Conservation (phyloP, 129 eudicot species). For the Flaveria bidentis region DNA sequence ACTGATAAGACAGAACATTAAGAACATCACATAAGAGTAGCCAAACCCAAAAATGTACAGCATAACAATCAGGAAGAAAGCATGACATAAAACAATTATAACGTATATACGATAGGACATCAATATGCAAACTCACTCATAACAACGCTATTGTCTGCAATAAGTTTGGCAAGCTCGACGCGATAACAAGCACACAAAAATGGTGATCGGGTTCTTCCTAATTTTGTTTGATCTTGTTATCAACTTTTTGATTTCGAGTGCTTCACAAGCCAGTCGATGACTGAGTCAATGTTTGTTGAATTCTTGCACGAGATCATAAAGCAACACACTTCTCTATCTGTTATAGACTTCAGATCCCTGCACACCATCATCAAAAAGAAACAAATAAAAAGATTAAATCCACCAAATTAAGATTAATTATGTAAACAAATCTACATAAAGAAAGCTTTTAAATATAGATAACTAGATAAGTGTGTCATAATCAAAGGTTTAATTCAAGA, state of each 20-base stretch:
- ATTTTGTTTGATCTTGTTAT: conserved; percentile 43
- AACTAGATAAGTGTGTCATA: neutral
- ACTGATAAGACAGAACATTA: neutral
- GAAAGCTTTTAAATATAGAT: neutral
- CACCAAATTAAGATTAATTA: conserved; percentile 71
- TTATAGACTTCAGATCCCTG: conserved; percentile 55
- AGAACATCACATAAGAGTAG: neutral
- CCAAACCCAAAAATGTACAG: conserved; percentile 3
- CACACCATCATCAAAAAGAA: conserved; percentile 54
- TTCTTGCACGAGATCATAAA: conserved; percentile 67
- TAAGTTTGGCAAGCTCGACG: conserved; percentile 25
- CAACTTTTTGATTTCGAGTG: conserved; percentile 30
- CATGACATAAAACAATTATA: conserved; percentile 16
- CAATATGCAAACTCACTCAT: conserved; percentile 20
- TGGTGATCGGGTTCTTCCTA: conserved; percentile 10
- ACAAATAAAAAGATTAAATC: conserved; percentile 62
- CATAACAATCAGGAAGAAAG: conserved; percentile 12
- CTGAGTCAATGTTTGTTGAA: conserved; percentile 51
- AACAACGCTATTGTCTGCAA: conserved; percentile 26
- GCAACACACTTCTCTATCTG: conserved; percentile 60
- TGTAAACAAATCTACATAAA: neutral
- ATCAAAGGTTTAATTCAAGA: neutral
- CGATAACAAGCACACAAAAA: conserved; percentile 25
- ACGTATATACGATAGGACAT: conserved; percentile 16
- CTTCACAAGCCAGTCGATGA: conserved; percentile 62